Evolutionary conservation across 1,284 basidiomycete species (phyloP), one percentile per base, ranked within the genome.

Genomic region (Peniophora sp.): DNA sequence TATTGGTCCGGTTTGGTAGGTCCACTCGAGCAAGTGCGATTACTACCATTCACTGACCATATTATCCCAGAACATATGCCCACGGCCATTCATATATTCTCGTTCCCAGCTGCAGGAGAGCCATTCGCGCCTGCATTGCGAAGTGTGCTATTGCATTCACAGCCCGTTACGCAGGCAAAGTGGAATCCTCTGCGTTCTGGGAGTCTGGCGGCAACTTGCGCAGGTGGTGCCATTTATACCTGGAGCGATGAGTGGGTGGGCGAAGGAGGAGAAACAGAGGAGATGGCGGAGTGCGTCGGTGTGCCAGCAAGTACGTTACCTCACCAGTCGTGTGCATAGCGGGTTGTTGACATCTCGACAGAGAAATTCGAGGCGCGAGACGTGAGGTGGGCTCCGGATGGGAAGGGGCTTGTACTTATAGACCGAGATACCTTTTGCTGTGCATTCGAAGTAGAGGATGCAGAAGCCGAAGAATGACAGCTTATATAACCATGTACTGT

Each of bases 161-260:
- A 75, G 41, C 70, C 81, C 1, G 77, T 92, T 17, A 59, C 77
- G 19, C 75, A 77, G 46, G 81, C 80, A 16, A 72, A 74, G 46
- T 92, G 90, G 90, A 90, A 90, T 62, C 88, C 90, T 22, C 77
- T 81, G 10, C 78, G 85, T 22, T 77, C 77, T 58, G 85, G 84
- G 3, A 82, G 72, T 50, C 66, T 92, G 20, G 79, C 73, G 0
- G 58, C 89, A n/a, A 85, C 85, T 55, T 87, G 83, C 58, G 84
- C 83, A 16, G 75, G 66, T 43, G 75, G 78, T 45, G 81, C 83
- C 50, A 63, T 92, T 36, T 91, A 87, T 64, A 78, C 76, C 11
- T 92, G 90, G 90, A 89, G 85, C 56, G 85, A 88, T 56, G 88
- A 90, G 60, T 89, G 87, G 85, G 66, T 79, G 9, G 73, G 70